Conservation (phyloP, 352 stramenopile genomes). For the Pythium volutum region DNA sequence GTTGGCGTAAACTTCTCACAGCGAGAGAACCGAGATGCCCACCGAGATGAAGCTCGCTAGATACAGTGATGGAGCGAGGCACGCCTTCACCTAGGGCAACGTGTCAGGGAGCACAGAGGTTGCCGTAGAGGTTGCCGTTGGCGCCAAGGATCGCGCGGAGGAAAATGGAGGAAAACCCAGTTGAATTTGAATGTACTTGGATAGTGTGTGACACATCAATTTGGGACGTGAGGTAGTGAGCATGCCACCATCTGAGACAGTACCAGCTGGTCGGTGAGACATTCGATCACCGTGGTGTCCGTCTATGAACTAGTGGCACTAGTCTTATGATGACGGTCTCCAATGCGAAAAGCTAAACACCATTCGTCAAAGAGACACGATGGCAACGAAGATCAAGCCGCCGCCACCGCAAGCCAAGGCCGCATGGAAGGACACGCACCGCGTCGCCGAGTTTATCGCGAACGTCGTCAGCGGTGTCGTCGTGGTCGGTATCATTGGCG, state of each 20-base stretch:
- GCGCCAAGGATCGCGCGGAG: not conserved
- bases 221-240: too few relatives aligned
- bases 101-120: too few relatives aligned
- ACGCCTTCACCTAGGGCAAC: too few relatives aligned
- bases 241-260: conserved; percentile 2
- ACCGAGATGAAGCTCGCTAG: too few relatives aligned
- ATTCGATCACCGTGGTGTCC: conserved; percentile 6
- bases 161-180: not conserved
- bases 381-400: not conserved
- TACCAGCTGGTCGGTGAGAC: not conserved
- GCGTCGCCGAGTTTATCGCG: conserved; percentile 57
- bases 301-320: not conserved
- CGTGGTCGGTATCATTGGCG: conserved; percentile 38
- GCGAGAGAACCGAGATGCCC: too few relatives aligned
- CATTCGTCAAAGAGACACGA: not conserved
- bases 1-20: too few relatives aligned
- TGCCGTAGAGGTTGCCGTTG: too few relatives aligned
- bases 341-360: not conserved
- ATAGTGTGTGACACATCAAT: conserved; percentile 7
- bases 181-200: not conserved
- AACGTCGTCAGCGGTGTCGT: conserved; percentile 54
- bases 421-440: conserved; percentile 59
- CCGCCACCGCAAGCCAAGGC: not conserved
- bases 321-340: not conserved
- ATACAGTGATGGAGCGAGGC: too few relatives aligned